These are phyloP conservation scores for Paraconiothyrium sp. DNA, from an alignment of 2,329 filamentous ascomycete species.

Conservation along the genomic window DNA sequence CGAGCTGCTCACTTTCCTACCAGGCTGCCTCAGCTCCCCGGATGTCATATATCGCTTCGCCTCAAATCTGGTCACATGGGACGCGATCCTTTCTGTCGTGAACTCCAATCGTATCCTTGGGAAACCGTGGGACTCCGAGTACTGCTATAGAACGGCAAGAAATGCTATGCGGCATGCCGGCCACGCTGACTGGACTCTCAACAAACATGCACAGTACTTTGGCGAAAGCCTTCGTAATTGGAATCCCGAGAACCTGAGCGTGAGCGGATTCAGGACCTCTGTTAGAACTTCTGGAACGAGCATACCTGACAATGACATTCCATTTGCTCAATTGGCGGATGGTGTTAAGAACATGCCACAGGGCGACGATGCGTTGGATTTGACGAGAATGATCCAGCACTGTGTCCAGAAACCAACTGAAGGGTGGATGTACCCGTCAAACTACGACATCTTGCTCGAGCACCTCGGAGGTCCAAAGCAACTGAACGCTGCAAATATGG, in stretches of 20 bases:
- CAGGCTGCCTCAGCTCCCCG: slow-evolving; percentile 30
- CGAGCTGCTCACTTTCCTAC: slow-evolving; percentile 37
- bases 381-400: slow-evolving; percentile 19
- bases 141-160: slow-evolving; percentile 25
- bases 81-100: slow-evolving; percentile 26
- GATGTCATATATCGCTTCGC: slow-evolving; percentile 36
- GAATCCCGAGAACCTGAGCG: slow-evolving; percentile 22
- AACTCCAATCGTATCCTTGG: slow-evolving; percentile 27
- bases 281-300: neutral
- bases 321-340: slow-evolving; percentile 12
- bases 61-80: slow-evolving; percentile 28
- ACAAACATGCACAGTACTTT: slow-evolving; percentile 23
- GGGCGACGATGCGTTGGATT: slow-evolving; percentile 19
- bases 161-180: slow-evolving; percentile 31
- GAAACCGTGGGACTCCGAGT: slow-evolving; percentile 18
- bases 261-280: slow-evolving; percentile 17
- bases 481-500: slow-evolving; percentile 1
- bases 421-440: slow-evolving; percentile 17
- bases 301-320: slow-evolving; percentile 5
- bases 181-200: slow-evolving; percentile 30
- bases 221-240: slow-evolving; percentile 11
- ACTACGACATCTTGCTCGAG: slow-evolving; percentile 18
- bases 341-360: slow-evolving; percentile 14
- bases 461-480: slow-evolving; percentile 13
- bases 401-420: slow-evolving; percentile 15